Base-by-base conservation (phyloP, 768 basidiomycete genomes). In the Lentinula guzmanii region DNA sequence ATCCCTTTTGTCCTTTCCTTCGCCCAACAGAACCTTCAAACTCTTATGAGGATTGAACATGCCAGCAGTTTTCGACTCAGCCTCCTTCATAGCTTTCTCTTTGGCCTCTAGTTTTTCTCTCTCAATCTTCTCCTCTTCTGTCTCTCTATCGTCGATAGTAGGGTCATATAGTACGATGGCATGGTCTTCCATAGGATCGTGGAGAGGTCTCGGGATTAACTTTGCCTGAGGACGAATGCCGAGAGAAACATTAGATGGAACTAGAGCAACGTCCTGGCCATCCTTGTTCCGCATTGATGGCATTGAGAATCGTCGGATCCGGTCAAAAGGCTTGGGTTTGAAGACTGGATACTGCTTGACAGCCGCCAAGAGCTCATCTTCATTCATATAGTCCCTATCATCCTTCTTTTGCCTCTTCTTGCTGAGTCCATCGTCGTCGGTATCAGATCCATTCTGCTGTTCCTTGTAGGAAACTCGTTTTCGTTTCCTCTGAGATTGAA, bases 101-200 rank as follows among this genome's bases (percentile, higher is more conserved):
- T 83, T 89, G 35, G 78, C 84, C 68, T 90, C 89, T 67, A 89
- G 86, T 69, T 86, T 88, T 68, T 88, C 83, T 41, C 90, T 78
- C 62, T 86, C 87, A 70, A 79, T 85, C 67, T 81, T 80, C 70
- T 94, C 93, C 68, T 94, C 90, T 68, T 93, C 91, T 0, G 93
- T 93, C 72, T 95, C 94, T 65, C 89, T 77, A 69, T 91, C 89
- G 69, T 99, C 95, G 52, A 96, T 86, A 0, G 97, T 98, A 0
- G 97, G 97, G 68, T 98, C 97, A 70, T 93, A 99, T 13, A 98
- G 75, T 2, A 99, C 96, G 63, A 99, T 97, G 0, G 96, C 95
- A 73, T 98, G 95, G 67, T 98, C 95, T 54, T 91, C 86, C 91
- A 99, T 95, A 1, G 95, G 97, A 70, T 99, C 94, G 67, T 95